Percentiles rank a stretch among this genome's conserved stretches.
These are phyloP conservation scores for Zanthoxylum bungeanum DNA, from an alignment of 345 rosid species.

Conservation along the genomic window DNA sequence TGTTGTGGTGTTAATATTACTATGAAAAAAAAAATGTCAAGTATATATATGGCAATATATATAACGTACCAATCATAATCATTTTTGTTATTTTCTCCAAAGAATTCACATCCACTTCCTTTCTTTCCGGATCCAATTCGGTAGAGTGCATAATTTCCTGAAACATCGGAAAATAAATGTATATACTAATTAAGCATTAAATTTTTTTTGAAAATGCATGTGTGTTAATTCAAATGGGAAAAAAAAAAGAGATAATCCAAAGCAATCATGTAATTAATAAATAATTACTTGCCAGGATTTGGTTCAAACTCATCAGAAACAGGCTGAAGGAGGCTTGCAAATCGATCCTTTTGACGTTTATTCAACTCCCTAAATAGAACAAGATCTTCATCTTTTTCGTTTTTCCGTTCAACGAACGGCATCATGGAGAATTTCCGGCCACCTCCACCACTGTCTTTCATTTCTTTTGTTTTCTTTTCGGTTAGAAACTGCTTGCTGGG, in stretches of 20 bases:
- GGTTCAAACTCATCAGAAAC: constrained; percentile 60
- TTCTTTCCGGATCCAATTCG: constrained; percentile 37
- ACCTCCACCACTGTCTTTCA: constrained; percentile 6
- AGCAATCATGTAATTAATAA: not conserved
- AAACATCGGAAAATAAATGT: too few species aligned
- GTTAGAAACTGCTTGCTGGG: not conserved
- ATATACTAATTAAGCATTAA: not conserved
- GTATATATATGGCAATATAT: not conserved
- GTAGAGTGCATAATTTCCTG: constrained; percentile 44
- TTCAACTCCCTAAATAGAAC: constrained; percentile 53
- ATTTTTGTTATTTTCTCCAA: constrained; percentile 37
- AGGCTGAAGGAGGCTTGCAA: constrained; percentile 55
- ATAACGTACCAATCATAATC: constrained; percentile 51
- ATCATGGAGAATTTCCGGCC: not conserved
- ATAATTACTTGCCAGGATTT: not conserved
- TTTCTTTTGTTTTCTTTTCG: not conserved
- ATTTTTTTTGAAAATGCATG: too few species aligned
- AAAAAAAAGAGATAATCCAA: too few species aligned
- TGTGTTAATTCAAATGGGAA: too few species aligned
- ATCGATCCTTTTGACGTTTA: constrained; percentile 40
- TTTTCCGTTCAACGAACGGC: not conserved
- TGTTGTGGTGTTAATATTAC: not conserved
- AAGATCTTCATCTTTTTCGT: constrained; percentile 49
- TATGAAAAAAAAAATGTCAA: not conserved
- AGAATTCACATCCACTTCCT: constrained; percentile 33